These are phyloP conservation scores for Phialophora chinensis DNA, from an alignment of 2,329 filamentous ascomycete genomes.

Conservation along the genomic window DNA sequence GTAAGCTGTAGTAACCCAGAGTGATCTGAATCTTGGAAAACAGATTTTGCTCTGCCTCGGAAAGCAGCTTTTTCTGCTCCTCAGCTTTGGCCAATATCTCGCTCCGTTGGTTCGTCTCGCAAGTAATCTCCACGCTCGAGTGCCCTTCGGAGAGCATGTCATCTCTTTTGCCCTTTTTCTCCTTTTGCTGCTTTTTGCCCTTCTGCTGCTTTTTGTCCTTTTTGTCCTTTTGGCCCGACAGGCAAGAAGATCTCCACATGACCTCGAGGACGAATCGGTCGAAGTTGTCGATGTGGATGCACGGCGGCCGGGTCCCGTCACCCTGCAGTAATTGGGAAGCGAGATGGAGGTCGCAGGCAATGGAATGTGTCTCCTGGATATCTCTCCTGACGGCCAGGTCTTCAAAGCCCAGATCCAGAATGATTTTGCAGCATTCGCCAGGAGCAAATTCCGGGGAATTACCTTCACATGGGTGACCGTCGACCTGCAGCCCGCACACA, in stretches of 20 bases:
- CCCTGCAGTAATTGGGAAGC: background rate
- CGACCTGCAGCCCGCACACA: background rate
- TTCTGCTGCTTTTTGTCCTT: too few species aligned
- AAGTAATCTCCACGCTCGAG: background rate
- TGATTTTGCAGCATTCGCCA: constrained; percentile 2
- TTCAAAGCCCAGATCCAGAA: background rate
- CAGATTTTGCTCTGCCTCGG: background rate
- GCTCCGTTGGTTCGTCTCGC: background rate
- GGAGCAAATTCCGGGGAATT: background rate
- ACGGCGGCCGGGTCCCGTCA: background rate
- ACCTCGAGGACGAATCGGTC: background rate
- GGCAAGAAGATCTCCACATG: constrained; percentile 1
- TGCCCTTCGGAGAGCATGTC: background rate
- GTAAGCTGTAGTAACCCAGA: constrained; percentile 3
- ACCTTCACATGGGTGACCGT: background rate
- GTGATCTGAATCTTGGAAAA: background rate
- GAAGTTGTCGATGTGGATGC: background rate
- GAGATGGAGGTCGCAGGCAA: constrained; percentile 3
- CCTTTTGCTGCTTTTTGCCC: too few species aligned
- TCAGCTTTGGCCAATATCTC: background rate
- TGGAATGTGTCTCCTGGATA: background rate
- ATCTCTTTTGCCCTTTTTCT: background rate
- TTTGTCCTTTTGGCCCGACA: background rate
- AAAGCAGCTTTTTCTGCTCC: background rate
- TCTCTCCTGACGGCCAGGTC: constrained; percentile 5